These are phyloP conservation scores for Prinsepia uniflora DNA, from an alignment of 306 rosid species.

Conservation along the genomic window DNA sequence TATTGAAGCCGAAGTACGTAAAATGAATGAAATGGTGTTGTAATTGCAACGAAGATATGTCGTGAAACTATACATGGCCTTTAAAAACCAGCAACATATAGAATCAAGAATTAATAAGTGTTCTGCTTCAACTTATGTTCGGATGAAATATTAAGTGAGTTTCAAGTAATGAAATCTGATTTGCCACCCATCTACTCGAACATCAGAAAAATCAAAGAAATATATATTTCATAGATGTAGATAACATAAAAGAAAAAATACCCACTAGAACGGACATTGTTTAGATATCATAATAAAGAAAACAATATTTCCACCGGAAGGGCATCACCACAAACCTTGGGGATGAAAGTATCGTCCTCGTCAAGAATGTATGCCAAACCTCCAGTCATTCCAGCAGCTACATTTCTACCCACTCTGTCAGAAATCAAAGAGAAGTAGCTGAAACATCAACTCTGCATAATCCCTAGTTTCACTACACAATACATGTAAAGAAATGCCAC, in stretches of 20 bases:
- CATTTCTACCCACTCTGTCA: conserved; percentile 98
- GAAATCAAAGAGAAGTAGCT: conserved; percentile 25
- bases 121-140: not conserved
- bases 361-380: conserved; percentile 96
- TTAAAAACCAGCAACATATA: no score
- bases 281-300: not conserved
- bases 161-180: not conserved
- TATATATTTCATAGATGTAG: no score
- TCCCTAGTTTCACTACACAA: conserved; percentile 5
- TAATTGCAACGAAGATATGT: not conserved
- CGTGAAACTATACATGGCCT: not conserved
- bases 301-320: not conserved
- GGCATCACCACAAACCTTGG: conserved; percentile 61
- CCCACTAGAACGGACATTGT: no score
- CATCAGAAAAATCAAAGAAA: no score
- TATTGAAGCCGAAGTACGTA: not conserved
- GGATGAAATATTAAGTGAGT: no score
- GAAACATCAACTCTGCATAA: conserved; percentile 12
- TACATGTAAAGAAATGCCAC: conserved; percentile 38
- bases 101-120: not conserved
- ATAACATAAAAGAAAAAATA: no score
- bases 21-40: not conserved
- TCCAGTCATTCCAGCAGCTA: conserved; percentile 99
- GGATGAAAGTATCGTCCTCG: conserved; percentile 76
- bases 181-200: not conserved